phyloP scores from a whole-genome alignment of 306 rosid species.

The Casuarina cunninghamiana region DNA sequence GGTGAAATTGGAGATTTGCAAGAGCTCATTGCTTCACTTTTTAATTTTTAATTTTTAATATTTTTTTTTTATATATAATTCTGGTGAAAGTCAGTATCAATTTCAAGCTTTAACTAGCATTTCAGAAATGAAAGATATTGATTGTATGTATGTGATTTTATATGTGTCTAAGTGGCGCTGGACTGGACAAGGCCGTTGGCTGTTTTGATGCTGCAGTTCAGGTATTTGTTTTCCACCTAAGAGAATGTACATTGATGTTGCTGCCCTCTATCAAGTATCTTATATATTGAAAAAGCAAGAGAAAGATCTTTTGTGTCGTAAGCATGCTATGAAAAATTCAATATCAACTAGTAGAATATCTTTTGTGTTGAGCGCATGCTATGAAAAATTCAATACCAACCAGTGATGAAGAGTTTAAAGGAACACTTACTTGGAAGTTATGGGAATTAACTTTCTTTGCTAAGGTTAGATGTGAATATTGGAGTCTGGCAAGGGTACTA shows the following conservation, averaged over 20 bases:
- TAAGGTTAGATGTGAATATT: background rate
- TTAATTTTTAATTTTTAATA: background rate
- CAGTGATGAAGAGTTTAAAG: background rate
- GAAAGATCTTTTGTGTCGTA: background rate
- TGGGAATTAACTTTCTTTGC: background rate
- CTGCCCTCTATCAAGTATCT: background rate
- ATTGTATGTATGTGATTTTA: background rate
- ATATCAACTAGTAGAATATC: background rate
- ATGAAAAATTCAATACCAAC: background rate
- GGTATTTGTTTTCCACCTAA: conserved; percentile 32
- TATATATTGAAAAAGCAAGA: background rate
- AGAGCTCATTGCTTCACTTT: background rate
- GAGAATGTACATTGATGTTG: background rate
- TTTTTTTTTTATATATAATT: too few relatives aligned
- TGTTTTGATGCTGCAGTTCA: conserved; percentile 80
- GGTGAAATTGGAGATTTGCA: background rate
- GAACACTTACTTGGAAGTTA: background rate
- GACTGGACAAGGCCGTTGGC: conserved; percentile 61
- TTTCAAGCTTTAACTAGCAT: background rate
- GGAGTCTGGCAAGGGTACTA: background rate
- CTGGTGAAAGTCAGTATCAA: background rate
- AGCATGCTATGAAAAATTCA: background rate
- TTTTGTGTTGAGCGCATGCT: background rate
- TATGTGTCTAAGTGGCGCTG: conserved; percentile 40
- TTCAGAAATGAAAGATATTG: background rate